Base-by-base conservation (phyloP, 108 stramenopile species). In the Discostella stelligeroides region DNA sequence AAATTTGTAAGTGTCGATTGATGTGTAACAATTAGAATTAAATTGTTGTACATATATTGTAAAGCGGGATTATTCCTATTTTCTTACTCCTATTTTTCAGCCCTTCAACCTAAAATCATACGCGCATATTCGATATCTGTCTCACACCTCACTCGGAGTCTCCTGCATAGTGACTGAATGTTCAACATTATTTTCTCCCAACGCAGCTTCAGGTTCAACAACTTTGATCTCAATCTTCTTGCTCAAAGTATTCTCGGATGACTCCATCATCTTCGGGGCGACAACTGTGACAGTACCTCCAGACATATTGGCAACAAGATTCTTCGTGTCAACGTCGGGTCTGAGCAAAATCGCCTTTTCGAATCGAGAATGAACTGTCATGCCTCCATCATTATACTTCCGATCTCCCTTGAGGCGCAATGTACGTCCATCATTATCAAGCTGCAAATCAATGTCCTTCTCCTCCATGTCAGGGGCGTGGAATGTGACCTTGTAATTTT, bases 361-460 rank as follows among this genome's bases (percentile, higher is more conserved):
- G 41, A 76, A 76, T 15, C 53, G 60, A 43, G 69, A 65, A 34
- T 71, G 61, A 4, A 72, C 40, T 43, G 48, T 70, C 70, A 70
- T 72, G 11, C 70, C 70, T 46, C 53, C 70, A 29, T 76, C 70
- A 42, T 76, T 54, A 27, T 54, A 50, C 7, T 29, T 55, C 10
- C 63, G 18, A 10, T 76, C 75, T 43, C 75, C 75, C 68, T 64
- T 76, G 41, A 76, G 75, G 64, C 68, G 69, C 50, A 71, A 46
- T 1, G 71, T 63, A 41, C 75, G 69, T 21, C 75, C 69, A 49
- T 76, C 70, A 38, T 76, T 63, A n/a, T 76, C 75, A 15, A 76
- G 41, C 39, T 71, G 62, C 45, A 76, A 42, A 25, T 76, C 63
- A 37, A 76, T 55, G 23, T 76, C 70, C 37, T 72, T 71, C n/a